Base-by-base conservation (phyloP, 1,284 basidiomycete genomes). In the Cryptococcus sp. region DNA sequence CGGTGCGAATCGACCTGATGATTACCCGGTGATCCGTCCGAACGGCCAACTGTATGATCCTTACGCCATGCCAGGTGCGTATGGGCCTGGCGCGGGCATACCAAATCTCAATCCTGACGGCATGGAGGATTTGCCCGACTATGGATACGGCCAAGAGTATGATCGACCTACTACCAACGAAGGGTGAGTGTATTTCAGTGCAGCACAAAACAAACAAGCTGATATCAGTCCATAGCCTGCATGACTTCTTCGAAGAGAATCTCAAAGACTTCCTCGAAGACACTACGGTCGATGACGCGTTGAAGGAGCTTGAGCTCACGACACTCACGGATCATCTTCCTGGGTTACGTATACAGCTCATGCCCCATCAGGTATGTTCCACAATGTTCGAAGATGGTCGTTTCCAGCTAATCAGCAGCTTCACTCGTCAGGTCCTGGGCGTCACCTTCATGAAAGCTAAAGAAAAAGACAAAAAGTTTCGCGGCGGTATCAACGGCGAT, bases 391-490 rank as follows among this genome's bases (percentile, higher is more conserved):
- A 19, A 15, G 41, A 22, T 38, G n/a, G 19, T 11, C 5, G 42
- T 3, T 3, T 42, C 17, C 13, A 19, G 13, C 27, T 27, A 8
- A 20, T 57, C 58, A 19, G 52, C 53, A 35, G 20, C 17, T 19
- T 8, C 25, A 35, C n/a, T 7, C 13, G 25, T 15, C 39, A 69
- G 57, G 61, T 69, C 2, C 58, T 78, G 16, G 79, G 78, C 0
- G 78, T 80, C 11, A 66, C 71, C 0, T 81, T 77, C 66, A 79
- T 80, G 78, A 55, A 76, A 11, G 62, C 69, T 41, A 70, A 74
- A 47, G 75, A 77, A 54, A 61, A 70, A 54, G 65, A 75, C 13
- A 50, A 52, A 6, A 71, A 61, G 23, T 60, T 62, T 27, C 62
- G 64, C 15, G 79, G 79, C 11, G 79, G 78, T 1, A 68, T 79